Base-by-base conservation (phyloP, 108 stramenopile genomes). In the Mediolabrus comicus region DNA sequence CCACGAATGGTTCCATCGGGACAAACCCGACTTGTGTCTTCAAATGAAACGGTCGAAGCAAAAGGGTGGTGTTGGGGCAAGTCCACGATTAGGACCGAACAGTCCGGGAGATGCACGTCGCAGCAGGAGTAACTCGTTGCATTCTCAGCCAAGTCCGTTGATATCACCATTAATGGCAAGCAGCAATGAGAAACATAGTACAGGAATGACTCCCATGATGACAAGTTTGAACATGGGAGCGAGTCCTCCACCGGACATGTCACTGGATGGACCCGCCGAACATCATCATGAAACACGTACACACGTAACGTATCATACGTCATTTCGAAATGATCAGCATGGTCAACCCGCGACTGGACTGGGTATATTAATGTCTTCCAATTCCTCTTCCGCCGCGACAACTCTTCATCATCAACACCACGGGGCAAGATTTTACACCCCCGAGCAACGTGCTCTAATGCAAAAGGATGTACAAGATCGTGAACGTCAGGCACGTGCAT, bases 41-140 rank as follows among this genome's bases (percentile, higher is more conserved):
- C 75, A 77, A n/a, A 91, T 94, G 86, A 92, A 90, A 61, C 87
- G 95, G 28, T 90, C 90, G 54, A 92, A 93, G 59, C 95, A 95
- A 77, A 95, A 91, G 80, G 83, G 83, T 54, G 70, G 79, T 16
- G 22, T 84, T 30, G 53, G 77, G 14, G 66, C 84, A 53, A 85
- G 86, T 61, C 89, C 87, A 17, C 67, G 67, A 19, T 55, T 82
- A 30, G 74, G 79, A 39, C 65, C 81, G 66, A 33, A 49, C 22
- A 49, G 46, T 2, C 46, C 60, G 10, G 58, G 82, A 67, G 25
- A 61, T 71, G 62, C 69, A 39, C 46, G 69, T 32, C 39, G 82
- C 32, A 26, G 51, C 73, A 71, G 85, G 59, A 67, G 73, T 33
- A 57, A 64, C 62, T 80, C 84, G 4, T 24, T 76, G 27, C 39